A percentile compares a stretch with the other conserved stretches of the same genome.
These are phyloP conservation scores for Inosperma sp. DNA, from an alignment of 768 basidiomycete genomes.

Conservation along the genomic window DNA sequence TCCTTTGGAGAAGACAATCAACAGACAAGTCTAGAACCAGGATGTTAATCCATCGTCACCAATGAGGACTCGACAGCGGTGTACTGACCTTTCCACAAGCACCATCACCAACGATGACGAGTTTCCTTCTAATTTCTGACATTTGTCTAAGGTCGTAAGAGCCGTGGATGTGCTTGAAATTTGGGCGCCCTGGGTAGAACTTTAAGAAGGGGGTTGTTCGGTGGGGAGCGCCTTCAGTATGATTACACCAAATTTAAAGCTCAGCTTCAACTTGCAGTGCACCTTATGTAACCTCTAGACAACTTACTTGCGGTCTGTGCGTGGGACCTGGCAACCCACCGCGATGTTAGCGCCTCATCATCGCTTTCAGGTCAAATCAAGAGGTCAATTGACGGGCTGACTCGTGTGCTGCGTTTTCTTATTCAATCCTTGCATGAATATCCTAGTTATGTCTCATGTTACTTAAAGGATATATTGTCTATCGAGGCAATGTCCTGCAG, in stretches of 20 bases:
- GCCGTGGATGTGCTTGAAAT: neutral
- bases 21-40: constrained; percentile 68
- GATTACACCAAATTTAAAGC: constrained; percentile 17
- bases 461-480: no score
- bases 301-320: constrained; percentile 14
- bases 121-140: constrained; percentile 98
- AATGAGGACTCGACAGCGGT: constrained; percentile 1
- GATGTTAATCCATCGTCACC: constrained; percentile 9
- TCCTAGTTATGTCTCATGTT: no score
- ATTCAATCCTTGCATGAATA: no score
- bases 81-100: constrained; percentile 83
- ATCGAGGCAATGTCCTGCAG: no score
- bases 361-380: constrained; percentile 8
- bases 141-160: constrained; percentile 39
- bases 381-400: no score
- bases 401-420: no score
- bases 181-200: constrained; percentile 3
- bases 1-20: constrained; percentile 96
- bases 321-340: constrained; percentile 8
- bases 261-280: constrained; percentile 12
- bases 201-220: neutral
- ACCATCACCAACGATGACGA: constrained; percentile 98
- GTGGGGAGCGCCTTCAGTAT: constrained; percentile 7
- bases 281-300: constrained; percentile 13
- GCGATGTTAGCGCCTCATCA: neutral